phyloP scores from a whole-genome alignment of 441 rosid species.

The Euphorbia corollata region DNA sequence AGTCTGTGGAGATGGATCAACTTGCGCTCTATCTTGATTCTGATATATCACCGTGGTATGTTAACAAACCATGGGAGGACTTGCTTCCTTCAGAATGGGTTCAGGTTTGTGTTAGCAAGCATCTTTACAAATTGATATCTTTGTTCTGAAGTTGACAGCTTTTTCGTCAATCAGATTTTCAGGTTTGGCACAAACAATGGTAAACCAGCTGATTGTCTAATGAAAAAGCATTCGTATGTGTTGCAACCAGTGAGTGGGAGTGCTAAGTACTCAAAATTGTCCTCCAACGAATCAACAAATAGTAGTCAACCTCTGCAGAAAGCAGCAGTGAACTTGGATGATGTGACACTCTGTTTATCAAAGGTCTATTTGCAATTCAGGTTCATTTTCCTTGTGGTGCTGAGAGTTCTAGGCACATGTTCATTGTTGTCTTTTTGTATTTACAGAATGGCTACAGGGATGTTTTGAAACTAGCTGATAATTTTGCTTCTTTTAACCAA shows the following conservation, averaged over 20 bases:
- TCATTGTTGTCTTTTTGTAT: conserved; percentile 22
- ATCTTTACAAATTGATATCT: conserved; percentile 7
- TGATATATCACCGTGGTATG: conserved; percentile 79
- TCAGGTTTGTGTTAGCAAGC: conserved; percentile 45
- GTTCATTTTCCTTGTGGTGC: conserved; percentile 16
- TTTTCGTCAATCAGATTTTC: conserved; percentile 53
- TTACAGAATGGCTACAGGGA: conserved; percentile 88
- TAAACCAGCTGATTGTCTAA: conserved; percentile 57
- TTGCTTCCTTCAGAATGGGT: conserved; percentile 91
- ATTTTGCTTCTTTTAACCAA: conserved; percentile 81
- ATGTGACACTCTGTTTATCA: conserved; percentile 89
- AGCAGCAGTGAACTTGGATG: conserved; percentile 83
- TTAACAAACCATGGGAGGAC: conserved; percentile 80
- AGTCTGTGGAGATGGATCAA: conserved; percentile 90
- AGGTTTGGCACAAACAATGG: conserved; percentile 81
- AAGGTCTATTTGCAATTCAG: conserved; percentile 47
- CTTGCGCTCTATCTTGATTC: conserved; percentile 96
- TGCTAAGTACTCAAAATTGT: conserved; percentile 72
- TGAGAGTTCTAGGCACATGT: conserved; percentile 19
- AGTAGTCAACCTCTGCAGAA: conserved; percentile 63
- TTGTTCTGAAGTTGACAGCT: conserved; percentile 5
- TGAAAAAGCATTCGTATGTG: conserved; percentile 62
- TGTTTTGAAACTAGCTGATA: conserved; percentile 85
- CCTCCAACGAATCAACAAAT: conserved; percentile 35
- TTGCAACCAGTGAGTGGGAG: conserved; percentile 93